phyloP scores from a whole-genome alignment of 2,329 filamentous ascomycete genomes.

The Leptographium flavum region DNA sequence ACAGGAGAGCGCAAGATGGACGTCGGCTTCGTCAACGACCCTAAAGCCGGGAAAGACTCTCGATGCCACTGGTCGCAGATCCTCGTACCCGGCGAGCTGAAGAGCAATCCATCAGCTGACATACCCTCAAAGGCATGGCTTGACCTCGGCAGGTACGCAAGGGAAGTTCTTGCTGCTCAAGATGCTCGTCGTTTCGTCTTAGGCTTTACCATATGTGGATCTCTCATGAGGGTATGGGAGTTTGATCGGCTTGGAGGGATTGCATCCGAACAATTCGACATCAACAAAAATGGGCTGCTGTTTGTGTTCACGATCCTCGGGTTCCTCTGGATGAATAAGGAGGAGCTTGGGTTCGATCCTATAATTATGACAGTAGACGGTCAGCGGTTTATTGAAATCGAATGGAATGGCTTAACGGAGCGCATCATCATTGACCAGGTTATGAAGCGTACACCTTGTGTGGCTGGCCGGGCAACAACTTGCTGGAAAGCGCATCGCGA shows the following conservation, averaged over 20 bases:
- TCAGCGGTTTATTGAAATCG: slow-evolving; percentile 24
- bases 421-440: slow-evolving; percentile 23
- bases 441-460: slow-evolving; percentile 19
- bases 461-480: slow-evolving; percentile 24
- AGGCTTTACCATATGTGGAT: background rate
- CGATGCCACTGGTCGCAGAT: no score
- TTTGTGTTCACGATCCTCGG: slow-evolving; percentile 26
- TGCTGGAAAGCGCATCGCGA: slow-evolving; percentile 24
- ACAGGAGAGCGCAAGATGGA: no score
- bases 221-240: slow-evolving; percentile 19
- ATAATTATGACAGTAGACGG: slow-evolving; percentile 21
- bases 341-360: slow-evolving; percentile 28
- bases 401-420: slow-evolving; percentile 21
- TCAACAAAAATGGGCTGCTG: slow-evolving; percentile 25
- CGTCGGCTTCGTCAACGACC: no score
- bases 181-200: background rate
- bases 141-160: no score
- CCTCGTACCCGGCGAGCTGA: no score
- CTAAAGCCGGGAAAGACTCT: no score
- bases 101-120: no score
- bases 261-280: slow-evolving; percentile 28
- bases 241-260: slow-evolving; percentile 32
- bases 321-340: slow-evolving; percentile 26
- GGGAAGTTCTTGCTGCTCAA: background rate
- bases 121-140: no score